phyloP scores from a whole-genome alignment of 2,329 filamentous ascomycete genomes.

The Neofusicoccum cordaticola region DNA sequence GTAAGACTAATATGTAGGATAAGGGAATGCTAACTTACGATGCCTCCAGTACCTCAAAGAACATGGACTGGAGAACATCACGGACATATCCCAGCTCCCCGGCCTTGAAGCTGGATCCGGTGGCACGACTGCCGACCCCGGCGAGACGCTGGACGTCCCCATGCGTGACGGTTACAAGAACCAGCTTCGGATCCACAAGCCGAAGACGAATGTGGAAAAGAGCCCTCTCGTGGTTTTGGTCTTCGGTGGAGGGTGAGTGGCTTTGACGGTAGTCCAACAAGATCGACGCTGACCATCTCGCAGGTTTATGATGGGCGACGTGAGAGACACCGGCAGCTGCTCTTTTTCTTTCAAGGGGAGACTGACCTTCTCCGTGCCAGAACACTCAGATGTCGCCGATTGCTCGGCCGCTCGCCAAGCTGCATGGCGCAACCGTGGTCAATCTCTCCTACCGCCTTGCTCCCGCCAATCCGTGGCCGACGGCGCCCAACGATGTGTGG shows the following conservation, averaged over 20 bases:
- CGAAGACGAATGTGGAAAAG: not conserved
- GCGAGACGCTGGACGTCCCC: not conserved
- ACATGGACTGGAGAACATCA: not conserved
- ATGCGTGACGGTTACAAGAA: not conserved
- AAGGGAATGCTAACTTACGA: not conserved
- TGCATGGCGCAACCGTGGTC: not conserved
- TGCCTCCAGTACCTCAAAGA: not conserved
- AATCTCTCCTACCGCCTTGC: not conserved
- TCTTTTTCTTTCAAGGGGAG: not conserved
- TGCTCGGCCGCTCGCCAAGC: not conserved
- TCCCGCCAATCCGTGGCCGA: not conserved
- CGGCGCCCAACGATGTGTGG: not conserved
- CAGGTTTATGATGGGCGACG: not conserved
- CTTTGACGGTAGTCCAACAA: not conserved
- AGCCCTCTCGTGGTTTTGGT: not conserved
- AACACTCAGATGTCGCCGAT: not conserved
- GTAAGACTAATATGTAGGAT: not conserved
- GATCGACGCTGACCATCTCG: not conserved
- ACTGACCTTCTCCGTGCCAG: not conserved
- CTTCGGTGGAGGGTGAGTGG: not conserved
- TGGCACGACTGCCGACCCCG: not conserved
- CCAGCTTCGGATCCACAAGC: constrained; percentile 1
- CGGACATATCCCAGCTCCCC: not conserved
- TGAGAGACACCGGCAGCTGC: not conserved
- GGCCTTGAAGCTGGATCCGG: not conserved